Conservation (phyloP, 805 yeast species). For the Ogataea saltuana region DNA sequence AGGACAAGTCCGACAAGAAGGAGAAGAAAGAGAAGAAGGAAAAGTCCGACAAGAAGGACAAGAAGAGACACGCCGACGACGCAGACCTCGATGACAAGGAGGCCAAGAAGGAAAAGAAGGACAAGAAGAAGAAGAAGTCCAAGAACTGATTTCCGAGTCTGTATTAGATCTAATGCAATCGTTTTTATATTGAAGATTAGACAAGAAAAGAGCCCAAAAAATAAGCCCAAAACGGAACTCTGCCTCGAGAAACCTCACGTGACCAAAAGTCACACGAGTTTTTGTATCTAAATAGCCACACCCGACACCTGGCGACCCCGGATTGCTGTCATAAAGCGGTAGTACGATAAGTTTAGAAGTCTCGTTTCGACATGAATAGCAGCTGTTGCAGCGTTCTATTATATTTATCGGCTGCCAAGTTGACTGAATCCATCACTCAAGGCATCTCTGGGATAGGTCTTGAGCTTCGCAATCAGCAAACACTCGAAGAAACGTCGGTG, state of each 20-base stretch:
- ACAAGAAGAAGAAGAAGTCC: constrained; percentile 35
- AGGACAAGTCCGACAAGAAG: constrained; percentile 43
- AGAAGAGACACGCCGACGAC: constrained; percentile 22
- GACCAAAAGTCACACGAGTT: too few species aligned
- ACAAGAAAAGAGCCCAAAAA: not conserved
- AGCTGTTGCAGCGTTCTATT: too few species aligned
- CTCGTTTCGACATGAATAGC: too few species aligned
- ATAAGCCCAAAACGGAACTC: not conserved
- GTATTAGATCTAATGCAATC: constrained; percentile 4
- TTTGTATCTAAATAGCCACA: too few species aligned
- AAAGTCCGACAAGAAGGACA: constrained; percentile 39
- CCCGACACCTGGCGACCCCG: constrained; percentile 3
- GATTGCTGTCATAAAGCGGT: constrained; percentile 9
- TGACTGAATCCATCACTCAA: too few species aligned
- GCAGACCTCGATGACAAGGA: constrained; percentile 15
- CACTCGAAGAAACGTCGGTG: too few species aligned
- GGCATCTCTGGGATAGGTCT: too few species aligned
- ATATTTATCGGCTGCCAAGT: too few species aligned
- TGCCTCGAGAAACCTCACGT: constrained; percentile 3
- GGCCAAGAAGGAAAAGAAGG: constrained; percentile 28
- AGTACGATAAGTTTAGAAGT: not conserved
- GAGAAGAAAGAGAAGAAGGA: constrained; percentile 37
- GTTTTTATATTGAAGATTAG: not conserved
- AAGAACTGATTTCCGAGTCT: constrained; percentile 28
- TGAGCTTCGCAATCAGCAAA: too few species aligned